Percentiles rank a stretch among this genome's conserved stretches.
Conservation (phyloP, 352 stramenopile species). For the Pythium apleroticum region DNA sequence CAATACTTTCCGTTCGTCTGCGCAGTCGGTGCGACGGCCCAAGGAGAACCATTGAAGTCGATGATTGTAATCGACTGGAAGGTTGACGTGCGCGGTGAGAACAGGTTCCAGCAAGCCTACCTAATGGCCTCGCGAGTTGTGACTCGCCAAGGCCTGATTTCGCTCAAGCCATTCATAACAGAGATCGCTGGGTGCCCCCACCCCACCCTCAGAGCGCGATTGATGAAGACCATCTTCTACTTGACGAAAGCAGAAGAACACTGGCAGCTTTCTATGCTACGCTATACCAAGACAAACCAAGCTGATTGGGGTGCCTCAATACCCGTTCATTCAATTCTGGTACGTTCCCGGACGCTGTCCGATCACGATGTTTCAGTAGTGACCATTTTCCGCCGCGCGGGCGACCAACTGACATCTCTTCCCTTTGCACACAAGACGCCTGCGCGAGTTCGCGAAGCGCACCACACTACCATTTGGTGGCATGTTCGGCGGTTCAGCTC, state of each 20-base stretch:
- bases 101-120: slow-evolving; percentile 24
- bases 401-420: slow-evolving; percentile 19
- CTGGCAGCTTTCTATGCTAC: not conserved
- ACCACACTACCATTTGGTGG: slow-evolving; percentile 3
- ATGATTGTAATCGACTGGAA: slow-evolving; percentile 27
- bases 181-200: slow-evolving; percentile 14
- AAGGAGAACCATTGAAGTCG: slow-evolving; percentile 22
- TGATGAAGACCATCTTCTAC: slow-evolving; percentile 15
- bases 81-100: not conserved
- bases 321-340: too few relatives aligned
- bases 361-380: too few relatives aligned
- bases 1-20: slow-evolving; percentile 30
- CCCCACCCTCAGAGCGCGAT: slow-evolving; percentile 11
- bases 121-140: slow-evolving; percentile 25
- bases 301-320: too few relatives aligned
- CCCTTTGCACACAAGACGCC: slow-evolving; percentile 13
- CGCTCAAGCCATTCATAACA: slow-evolving; percentile 7
- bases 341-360: too few relatives aligned
- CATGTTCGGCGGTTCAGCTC: not conserved
- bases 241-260: not conserved
- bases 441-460: slow-evolving; percentile 16
- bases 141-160: slow-evolving; percentile 1
- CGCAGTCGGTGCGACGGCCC: slow-evolving; percentile 22
- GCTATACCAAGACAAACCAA: too few relatives aligned
- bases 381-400: slow-evolving; percentile 1